Evolutionary conservation across 352 stramenopile species (phyloP), one percentile per base, ranked within the genome.

Genomic region (Globisporangium paddicum): DNA sequence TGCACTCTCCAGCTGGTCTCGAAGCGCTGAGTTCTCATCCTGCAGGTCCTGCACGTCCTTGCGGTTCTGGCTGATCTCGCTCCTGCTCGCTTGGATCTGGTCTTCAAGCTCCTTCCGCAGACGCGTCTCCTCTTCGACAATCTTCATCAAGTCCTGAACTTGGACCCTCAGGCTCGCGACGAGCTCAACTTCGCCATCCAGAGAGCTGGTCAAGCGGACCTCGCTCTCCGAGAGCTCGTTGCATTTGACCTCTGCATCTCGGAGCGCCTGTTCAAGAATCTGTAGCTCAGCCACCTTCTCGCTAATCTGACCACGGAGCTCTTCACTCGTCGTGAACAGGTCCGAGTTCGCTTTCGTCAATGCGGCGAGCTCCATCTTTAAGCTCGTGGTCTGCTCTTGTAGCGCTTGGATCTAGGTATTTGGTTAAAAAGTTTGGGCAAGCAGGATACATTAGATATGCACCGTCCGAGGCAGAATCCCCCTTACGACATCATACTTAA

Each of bases 221-320:
- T 91, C 74, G 34, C 47, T 75, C 45, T 85, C 79, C 55, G 75
- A 67, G 5, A 91, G 57, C 44, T 89, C 68, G 32, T 77, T 67
- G 55, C 68, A 91, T 47, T 84, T 73, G 30, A 49, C 62, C 37
- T 82, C 77, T 26, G 85, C 55, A 10, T 55, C 61, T 3, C 64
- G 62, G 19, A 89, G 63, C 32, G 79, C 70, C 0, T 78, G 66
- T 42, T 71, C 68, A 4, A 86, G 21, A 0, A 41, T 60, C 9
- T n/a, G 54, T 23, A 75, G 61, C n/a, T 79, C 62, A 7, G 58
- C 58, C 5, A 75, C 30, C 34, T 79, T 80, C 5, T 72, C 58
- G n/a, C 73, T 55, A 38, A 79, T 57, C 21, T 72, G 56, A 26
- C 35, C 61, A n/a, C 56, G 69, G 59, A 82, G 59, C 13, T 71